Conservation (phyloP, 352 stramenopile genomes). For the Aphanomyces astaci region DNA sequence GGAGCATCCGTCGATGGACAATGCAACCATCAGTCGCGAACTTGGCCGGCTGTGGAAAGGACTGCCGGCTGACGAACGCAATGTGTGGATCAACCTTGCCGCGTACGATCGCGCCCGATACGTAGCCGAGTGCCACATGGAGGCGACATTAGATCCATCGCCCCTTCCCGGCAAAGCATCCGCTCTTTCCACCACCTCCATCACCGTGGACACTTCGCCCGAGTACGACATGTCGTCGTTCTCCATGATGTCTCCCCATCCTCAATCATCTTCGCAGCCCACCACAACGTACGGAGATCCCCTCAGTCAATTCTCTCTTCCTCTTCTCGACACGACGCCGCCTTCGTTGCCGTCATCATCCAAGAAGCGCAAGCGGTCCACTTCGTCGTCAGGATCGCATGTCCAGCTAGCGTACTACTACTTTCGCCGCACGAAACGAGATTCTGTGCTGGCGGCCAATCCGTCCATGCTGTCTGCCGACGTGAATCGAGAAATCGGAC, state of each 20-base stretch:
- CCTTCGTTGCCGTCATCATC: background rate
- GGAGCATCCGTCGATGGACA: constrained; percentile 35
- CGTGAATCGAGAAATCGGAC: background rate
- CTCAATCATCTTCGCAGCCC: background rate
- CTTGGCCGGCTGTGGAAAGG: constrained; percentile 46
- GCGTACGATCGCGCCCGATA: constrained; percentile 49
- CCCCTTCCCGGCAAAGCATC: background rate
- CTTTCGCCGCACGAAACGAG: background rate
- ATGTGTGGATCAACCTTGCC: constrained; percentile 45
- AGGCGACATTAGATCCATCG: background rate
- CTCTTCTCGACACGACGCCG: background rate
- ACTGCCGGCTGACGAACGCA: constrained; percentile 33
- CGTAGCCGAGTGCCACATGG: constrained; percentile 4
- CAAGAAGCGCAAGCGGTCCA: background rate
- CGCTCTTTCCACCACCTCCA: background rate
- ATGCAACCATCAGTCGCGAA: constrained; percentile 42
- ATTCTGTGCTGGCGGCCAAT: background rate
- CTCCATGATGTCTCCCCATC: background rate
- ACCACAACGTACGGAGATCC: background rate
- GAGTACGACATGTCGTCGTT: background rate
- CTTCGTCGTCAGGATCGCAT: background rate
- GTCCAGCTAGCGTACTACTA: background rate
- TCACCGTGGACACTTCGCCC: background rate
- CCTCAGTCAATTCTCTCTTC: background rate
- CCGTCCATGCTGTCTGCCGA: background rate